Conservation (phyloP, 2,329 filamentous ascomycete genomes). For the Alternaria brassicae region DNA sequence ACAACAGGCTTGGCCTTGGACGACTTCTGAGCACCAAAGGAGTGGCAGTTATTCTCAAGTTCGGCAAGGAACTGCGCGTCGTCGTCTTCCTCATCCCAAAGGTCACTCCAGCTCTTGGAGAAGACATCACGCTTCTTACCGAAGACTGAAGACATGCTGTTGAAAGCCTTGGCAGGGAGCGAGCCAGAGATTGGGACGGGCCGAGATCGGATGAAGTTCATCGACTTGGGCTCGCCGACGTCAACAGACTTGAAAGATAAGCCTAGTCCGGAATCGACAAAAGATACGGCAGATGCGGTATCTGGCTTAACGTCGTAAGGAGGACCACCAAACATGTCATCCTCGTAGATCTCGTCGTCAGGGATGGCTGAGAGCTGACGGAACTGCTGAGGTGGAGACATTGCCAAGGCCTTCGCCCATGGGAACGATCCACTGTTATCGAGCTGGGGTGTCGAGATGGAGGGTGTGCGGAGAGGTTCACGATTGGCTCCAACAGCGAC, state of each 20-base stretch:
- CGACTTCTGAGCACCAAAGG: constrained; percentile 41
- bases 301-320: constrained; percentile 81
- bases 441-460: constrained; percentile 84
- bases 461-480: constrained; percentile 93
- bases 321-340: constrained; percentile 81
- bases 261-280: constrained; percentile 82
- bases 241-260: constrained; percentile 76
- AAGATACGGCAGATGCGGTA: constrained; percentile 82
- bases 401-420: constrained; percentile 90
- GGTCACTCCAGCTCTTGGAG: constrained; percentile 99
- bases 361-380: constrained; percentile 89
- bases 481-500: constrained; percentile 85
- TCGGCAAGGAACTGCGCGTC: constrained; percentile 64
- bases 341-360: constrained; percentile 76
- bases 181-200: constrained; percentile 82
- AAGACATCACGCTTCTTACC: constrained; percentile 78
- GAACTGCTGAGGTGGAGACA: constrained; percentile 71
- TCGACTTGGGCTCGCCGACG: constrained; percentile 57
- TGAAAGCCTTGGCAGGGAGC: constrained; percentile 70
- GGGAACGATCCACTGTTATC: constrained; percentile 83
- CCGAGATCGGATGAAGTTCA: constrained; percentile 64
- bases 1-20: constrained; percentile 48
- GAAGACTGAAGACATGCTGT: constrained; percentile 80
- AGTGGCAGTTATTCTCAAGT: constrained; percentile 65
- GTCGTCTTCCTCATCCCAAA: constrained; percentile 97